Base-by-base conservation (phyloP, 306 rosid genomes). In the Calophaca sinica region DNA sequence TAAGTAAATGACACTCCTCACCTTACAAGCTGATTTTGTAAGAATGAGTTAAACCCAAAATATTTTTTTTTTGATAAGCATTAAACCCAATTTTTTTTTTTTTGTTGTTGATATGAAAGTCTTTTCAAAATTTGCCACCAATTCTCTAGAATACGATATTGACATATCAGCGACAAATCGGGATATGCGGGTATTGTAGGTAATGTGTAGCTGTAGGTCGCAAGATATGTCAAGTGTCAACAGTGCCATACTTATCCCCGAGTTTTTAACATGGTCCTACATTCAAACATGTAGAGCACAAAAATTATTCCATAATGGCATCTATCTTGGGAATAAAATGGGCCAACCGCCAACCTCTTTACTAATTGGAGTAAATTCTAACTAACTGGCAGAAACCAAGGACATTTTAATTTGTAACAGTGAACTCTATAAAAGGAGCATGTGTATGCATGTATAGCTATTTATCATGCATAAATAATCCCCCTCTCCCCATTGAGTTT, bases 391-490 rank as follows among this genome's bases (percentile, higher is more conserved):
- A 53, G 57, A 46, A 41, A 70, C 29, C 60, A 73, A 60, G 70
- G 86, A 59, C 78, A 72, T 54, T 81, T 73, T 82, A 38, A 75
- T 38, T 46, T 36, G 0, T 20, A 20, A 0, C 26, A 20, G 1
- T 20, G 26, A 20, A 20, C 26, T 20, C 26, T 20, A 20, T 20
- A 20, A 20, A 20, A 20, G 26, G 1, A 20, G 5, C 5, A 36
- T 2, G 5, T 36, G 5, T 36, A 36, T 36, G 5, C 3, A 36
- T 74, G 78, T 45, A 63, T 46, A 70, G 35, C 12, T 50, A 67
- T 64, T 86, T 49, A 68, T 74, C 77, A 78, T 81, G 86, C 82
- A 84, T 50, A 72, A 7, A 72, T 28, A 65, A 52, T 45, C 9
- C 39, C 58, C 7, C 5, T 3, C 62, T 55, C 26, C 20, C 26